phyloP scores from a whole-genome alignment of 1,284 basidiomycete species.

The Cutaneotrichosporon curvatum region DNA sequence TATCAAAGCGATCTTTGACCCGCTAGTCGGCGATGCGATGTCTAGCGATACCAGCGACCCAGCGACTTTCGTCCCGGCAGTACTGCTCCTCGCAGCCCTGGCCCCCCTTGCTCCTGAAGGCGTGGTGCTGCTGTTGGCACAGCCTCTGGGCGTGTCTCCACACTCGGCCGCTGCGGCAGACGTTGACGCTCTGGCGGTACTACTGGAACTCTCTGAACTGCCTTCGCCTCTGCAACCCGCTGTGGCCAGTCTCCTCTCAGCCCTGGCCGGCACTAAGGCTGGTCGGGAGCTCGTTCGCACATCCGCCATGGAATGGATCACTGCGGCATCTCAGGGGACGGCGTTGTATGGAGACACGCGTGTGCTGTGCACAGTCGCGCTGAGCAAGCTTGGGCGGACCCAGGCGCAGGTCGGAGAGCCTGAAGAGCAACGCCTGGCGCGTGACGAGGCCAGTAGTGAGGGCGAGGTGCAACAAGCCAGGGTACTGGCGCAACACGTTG shows the following conservation, averaged over 20 bases:
- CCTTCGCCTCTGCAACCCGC: constrained; percentile 42
- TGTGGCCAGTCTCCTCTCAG: constrained; percentile 63
- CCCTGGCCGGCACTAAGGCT: constrained; percentile 62
- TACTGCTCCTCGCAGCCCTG: constrained; percentile 24
- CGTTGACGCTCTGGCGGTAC: constrained; percentile 25
- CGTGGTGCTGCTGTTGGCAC: constrained; percentile 21
- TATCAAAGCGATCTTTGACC: constrained; percentile 9
- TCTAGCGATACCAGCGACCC: constrained; percentile 4
- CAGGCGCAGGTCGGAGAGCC: constrained; percentile 49
- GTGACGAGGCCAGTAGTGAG: constrained; percentile 17
- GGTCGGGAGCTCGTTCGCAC: constrained; percentile 59
- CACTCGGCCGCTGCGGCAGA: constrained; percentile 2
- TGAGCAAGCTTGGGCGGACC: constrained; percentile 67
- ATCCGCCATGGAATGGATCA: constrained; percentile 40
- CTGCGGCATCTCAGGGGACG: constrained; percentile 42
- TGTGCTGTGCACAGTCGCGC: constrained; percentile 60
- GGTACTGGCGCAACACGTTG: constrained; percentile 57
- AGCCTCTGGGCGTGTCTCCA: constrained; percentile 11
- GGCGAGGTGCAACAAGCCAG: constrained; percentile 52
- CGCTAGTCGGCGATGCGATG: constrained; percentile 10
- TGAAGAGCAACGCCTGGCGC: constrained; percentile 23
- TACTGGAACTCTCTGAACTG: constrained; percentile 40
- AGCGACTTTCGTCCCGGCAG: constrained; percentile 8
- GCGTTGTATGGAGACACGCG: constrained; percentile 28
- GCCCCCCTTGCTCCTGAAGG: constrained; percentile 24